phyloP scores from a whole-genome alignment of 108 stramenopile species.

The Aurantiochytrium sp. region DNA sequence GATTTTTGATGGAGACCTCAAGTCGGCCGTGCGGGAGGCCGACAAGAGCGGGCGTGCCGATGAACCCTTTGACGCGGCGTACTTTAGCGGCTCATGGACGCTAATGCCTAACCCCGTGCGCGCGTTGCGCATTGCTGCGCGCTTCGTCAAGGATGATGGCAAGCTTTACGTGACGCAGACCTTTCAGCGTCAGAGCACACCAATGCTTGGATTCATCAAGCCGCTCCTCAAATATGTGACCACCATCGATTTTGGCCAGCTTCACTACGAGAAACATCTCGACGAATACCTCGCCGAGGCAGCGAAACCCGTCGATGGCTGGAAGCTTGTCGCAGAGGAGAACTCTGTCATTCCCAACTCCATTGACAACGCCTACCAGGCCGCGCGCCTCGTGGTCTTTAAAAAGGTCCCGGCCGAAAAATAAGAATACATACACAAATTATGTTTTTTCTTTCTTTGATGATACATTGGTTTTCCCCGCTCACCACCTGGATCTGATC shows the following conservation, averaged over 20 bases:
- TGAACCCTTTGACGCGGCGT: constrained; percentile 50
- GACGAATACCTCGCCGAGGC: constrained; percentile 29
- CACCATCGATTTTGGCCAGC: constrained; percentile 62
- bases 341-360: constrained; percentile 46
- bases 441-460: too few relatives aligned
- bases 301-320: constrained; percentile 15
- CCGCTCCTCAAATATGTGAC: constrained; percentile 57
- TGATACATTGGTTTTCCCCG: too few relatives aligned
- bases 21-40: background rate
- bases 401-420: background rate
- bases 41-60: background rate
- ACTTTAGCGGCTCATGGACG: constrained; percentile 59
- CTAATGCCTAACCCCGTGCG: constrained; percentile 54
- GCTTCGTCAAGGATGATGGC: constrained; percentile 29
- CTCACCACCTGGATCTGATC: too few relatives aligned
- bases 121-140: constrained; percentile 33
- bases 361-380: constrained; percentile 51
- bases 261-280: constrained; percentile 43
- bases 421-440: background rate
- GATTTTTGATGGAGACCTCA: constrained; percentile 31
- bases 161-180: constrained; percentile 61
- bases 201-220: constrained; percentile 46
- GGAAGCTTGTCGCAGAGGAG: constrained; percentile 35
- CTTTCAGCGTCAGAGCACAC: constrained; percentile 50
- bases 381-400: constrained; percentile 47